Conservation (phyloP, 306 rosid genomes). For the Pueraria montana region DNA sequence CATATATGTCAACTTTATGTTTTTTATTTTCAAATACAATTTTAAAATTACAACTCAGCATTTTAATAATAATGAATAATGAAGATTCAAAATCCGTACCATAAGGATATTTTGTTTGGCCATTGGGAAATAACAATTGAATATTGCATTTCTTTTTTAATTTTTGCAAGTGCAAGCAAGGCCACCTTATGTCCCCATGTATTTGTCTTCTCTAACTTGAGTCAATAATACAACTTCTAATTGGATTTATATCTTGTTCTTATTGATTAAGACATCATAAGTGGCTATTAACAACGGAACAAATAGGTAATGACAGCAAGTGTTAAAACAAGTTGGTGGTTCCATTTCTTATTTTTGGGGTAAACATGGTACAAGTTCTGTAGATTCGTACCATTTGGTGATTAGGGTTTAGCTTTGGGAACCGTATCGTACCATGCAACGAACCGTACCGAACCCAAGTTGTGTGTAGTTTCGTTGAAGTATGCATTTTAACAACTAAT, state of each 20-base stretch:
- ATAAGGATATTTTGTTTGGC: background rate
- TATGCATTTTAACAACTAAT: background rate
- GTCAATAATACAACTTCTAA: background rate
- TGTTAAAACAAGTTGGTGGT: background rate
- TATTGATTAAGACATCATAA: background rate
- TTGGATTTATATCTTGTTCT: background rate
- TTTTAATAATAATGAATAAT: constrained; percentile 11
- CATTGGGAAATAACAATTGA: background rate
- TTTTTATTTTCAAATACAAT: background rate
- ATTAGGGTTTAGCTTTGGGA: background rate
- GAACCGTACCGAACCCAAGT: constrained; percentile 40
- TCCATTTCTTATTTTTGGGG: background rate
- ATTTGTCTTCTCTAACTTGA: constrained; percentile 34
- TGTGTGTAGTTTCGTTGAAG: constrained; percentile 15
- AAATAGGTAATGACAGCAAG: background rate
- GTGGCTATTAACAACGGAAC: background rate
- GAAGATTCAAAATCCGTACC: background rate
- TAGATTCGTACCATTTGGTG: constrained; percentile 25
- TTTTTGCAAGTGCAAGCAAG: constrained; percentile 10
- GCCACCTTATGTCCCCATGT: constrained; percentile 3
- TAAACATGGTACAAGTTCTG: constrained; percentile 8
- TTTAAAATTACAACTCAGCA: background rate
- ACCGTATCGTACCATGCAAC: constrained; percentile 42
- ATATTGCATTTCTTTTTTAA: background rate
- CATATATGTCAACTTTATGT: background rate